Evolutionary conservation across 345 rosid genomes (phyloP).

Genomic region (Salix viminalis): DNA sequence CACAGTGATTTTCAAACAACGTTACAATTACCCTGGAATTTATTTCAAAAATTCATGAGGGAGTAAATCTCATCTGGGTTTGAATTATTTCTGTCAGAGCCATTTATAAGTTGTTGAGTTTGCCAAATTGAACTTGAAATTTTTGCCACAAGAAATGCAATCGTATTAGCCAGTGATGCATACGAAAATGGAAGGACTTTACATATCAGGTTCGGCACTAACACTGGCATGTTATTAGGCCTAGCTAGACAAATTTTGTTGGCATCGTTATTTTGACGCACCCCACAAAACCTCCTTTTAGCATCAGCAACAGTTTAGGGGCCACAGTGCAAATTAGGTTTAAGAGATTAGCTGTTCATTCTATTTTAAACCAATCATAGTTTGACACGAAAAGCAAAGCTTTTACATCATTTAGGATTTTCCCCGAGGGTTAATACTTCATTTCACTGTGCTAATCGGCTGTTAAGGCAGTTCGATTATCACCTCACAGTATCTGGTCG

Average conservation of each 20-base stretch:
- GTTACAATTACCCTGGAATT: too few relatives aligned
- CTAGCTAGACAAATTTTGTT: conserved; percentile 31
- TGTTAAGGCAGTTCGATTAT: conserved; percentile 43
- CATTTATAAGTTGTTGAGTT: too few relatives aligned
- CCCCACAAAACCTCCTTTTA: conserved; percentile 29
- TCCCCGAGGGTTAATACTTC: conserved; percentile 1
- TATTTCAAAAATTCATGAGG: too few relatives aligned
- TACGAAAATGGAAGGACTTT: neutral
- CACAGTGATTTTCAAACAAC: too few relatives aligned
- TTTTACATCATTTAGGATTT: conserved; percentile 38
- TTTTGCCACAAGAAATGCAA: neutral
- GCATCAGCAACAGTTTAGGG: conserved; percentile 24
- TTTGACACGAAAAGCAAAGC: conserved; percentile 27
- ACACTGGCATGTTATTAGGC: conserved; percentile 36
- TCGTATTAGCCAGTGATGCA: neutral
- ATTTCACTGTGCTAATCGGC: conserved; percentile 8
- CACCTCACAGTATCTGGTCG: conserved; percentile 31
- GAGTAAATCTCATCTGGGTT: too few relatives aligned
- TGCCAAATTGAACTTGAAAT: too few relatives aligned
- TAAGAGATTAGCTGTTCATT: conserved; percentile 41
- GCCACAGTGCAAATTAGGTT: conserved; percentile 16
- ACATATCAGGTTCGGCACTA: conserved; percentile 28
- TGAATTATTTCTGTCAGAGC: too few relatives aligned
- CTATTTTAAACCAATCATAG: conserved; percentile 47
- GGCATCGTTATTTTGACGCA: conserved; percentile 29